phyloP scores from a whole-genome alignment of 2,329 filamentous ascomycete species.

The Penicillium occitanis region DNA sequence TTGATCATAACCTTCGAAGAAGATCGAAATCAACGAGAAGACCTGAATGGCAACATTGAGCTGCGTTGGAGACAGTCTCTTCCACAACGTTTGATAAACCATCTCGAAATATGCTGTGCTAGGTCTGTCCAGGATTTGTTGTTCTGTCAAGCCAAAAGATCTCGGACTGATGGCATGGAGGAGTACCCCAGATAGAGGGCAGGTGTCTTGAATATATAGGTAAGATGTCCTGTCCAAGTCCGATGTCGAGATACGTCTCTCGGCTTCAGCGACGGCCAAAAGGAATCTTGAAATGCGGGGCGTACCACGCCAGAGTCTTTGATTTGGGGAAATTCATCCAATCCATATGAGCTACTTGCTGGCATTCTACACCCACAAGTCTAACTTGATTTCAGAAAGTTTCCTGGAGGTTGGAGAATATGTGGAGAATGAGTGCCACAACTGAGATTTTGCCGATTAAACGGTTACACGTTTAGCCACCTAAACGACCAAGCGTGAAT shows the following conservation, averaged over 20 bases:
- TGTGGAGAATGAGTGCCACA: not conserved
- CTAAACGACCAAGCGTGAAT: not conserved
- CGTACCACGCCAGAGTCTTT: not conserved
- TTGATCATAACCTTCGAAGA: constrained; percentile 54
- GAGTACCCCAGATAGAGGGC: not conserved
- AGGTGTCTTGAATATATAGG: not conserved
- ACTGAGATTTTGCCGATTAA: not conserved
- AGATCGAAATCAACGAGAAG: constrained; percentile 37
- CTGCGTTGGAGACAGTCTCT: constrained; percentile 43
- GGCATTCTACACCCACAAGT: not conserved
- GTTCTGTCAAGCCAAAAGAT: not conserved
- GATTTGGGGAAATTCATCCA: not conserved
- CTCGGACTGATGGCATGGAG: not conserved
- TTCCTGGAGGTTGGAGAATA: not conserved
- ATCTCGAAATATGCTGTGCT: constrained; percentile 26
- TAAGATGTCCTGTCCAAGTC: not conserved
- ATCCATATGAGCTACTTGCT: not conserved
- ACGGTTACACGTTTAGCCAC: not conserved
- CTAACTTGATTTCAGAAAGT: not conserved
- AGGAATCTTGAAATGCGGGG: not conserved
- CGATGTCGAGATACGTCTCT: not conserved
- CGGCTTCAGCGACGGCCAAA: not conserved
- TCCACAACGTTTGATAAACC: constrained; percentile 46
- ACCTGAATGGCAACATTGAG: constrained; percentile 42
- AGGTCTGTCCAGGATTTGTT: not conserved